Evolutionary conservation across 768 basidiomycete species (phyloP).

Genomic region (Strobilomyces confusus): DNA sequence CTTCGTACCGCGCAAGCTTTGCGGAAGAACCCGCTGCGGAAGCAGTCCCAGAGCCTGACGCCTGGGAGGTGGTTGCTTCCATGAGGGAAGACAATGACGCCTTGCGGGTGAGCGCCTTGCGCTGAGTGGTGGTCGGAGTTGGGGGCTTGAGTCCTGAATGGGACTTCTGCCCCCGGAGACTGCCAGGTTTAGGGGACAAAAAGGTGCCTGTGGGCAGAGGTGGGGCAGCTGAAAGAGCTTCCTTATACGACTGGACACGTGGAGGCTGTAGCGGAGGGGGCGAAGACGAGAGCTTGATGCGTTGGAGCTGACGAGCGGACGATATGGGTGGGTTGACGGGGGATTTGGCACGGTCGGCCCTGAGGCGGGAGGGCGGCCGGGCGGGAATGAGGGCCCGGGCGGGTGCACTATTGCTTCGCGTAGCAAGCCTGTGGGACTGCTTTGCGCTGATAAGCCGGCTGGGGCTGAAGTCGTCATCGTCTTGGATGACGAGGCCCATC

Average conservation of each 20-base stretch:
- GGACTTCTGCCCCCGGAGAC: slow-evolving; percentile 80
- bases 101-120: slow-evolving; percentile 62
- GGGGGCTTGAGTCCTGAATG: slow-evolving; percentile 78
- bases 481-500: slow-evolving; percentile 77
- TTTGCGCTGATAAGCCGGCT: slow-evolving; percentile 58
- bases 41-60: slow-evolving; percentile 47
- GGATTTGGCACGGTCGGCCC: slow-evolving; percentile 65
- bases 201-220: slow-evolving; percentile 51
- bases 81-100: slow-evolving; percentile 75
- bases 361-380: slow-evolving; percentile 63
- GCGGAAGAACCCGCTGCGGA: slow-evolving; percentile 31
- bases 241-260: slow-evolving; percentile 60
- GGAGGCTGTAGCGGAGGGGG: slow-evolving; percentile 52
- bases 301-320: slow-evolving; percentile 66
- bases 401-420: slow-evolving; percentile 60
- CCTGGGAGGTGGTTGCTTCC: slow-evolving; percentile 55
- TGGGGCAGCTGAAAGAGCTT: slow-evolving; percentile 47
- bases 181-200: slow-evolving; percentile 65
- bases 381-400: slow-evolving; percentile 44
- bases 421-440: slow-evolving; percentile 41
- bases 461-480: slow-evolving; percentile 79
- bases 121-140: slow-evolving; percentile 59
- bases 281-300: slow-evolving; percentile 64
- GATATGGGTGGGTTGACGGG: slow-evolving; percentile 65
- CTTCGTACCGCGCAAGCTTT: slow-evolving; percentile 58